Base-by-base conservation (phyloP, 176 grass and related monocot genomes). In the Cenchrus fungigraminus region DNA sequence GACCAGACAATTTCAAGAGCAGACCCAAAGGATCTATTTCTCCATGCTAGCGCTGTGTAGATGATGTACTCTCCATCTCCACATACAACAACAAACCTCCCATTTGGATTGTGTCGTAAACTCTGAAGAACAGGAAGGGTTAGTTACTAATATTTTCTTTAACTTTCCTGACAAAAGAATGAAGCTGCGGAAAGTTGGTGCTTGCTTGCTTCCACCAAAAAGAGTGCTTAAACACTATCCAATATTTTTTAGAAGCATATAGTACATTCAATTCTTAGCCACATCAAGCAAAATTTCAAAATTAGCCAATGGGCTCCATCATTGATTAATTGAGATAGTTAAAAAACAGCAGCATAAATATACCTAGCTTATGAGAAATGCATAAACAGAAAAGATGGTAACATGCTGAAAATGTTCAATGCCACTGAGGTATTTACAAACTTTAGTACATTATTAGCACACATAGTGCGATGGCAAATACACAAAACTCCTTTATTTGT, bases 41-140 rank as follows among this genome's bases (percentile, higher is more conserved):
- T 94, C 92, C 94, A 97, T 73, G 94, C 94, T 19, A 97, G 73
- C 4, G 94, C 94, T 44, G 94, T 94, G 78, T 97, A 97, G 65
- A 97, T 92, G 43, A 94, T 97, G 83, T 97, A 94, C 53, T 94
- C 94, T 72, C 94, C 94, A 80, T 97, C 94, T 92, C 94, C 94
- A 87, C 94, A 97, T 64, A 94, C 94, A 79, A 92, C 92, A 91
- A 97, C 94, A 74, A 97, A 97, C 76, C 94, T 90, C 47, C 94
- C 94, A 92, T 94, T 97, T 57, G 88, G 92, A 40, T 97, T 97
- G 84, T 97, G 94, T 58, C 86, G 78, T 81, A 97, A 97, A 47
- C 88, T 97, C 94, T 97, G 81, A 42, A 78, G 9, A 82, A 82
- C 62, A 73, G 5, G 42, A 51, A 56, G 20, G 22, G 68, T 56